These are phyloP conservation scores for Trypanosoma conorhini DNA, from an alignment of 208 protist species.

Conservation along the genomic window DNA sequence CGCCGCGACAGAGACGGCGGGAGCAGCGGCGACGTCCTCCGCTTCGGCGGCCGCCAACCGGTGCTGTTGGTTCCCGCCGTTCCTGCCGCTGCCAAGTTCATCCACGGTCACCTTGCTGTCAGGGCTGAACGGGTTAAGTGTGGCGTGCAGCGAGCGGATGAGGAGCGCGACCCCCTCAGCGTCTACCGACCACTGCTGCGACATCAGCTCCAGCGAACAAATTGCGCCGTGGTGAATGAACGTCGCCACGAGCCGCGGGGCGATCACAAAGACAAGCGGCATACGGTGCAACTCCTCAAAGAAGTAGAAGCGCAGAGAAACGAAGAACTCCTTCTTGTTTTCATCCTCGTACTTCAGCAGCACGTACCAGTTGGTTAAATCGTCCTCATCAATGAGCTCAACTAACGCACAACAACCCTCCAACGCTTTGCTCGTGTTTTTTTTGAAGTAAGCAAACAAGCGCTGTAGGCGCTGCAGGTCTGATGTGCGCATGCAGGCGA, in stretches of 20 bases:
- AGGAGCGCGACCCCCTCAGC: conserved; percentile 51
- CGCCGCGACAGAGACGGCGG: conserved; percentile 12
- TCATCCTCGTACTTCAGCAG: conserved; percentile 72
- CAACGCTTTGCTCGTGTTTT: conserved; percentile 39
- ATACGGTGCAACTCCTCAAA: conserved; percentile 48
- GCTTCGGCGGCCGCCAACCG: not conserved
- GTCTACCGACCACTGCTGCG: conserved; percentile 67
- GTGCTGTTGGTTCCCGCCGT: conserved; percentile 5
- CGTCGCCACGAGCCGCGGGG: conserved; percentile 65
- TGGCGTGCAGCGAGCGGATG: conserved; percentile 60
- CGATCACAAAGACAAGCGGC: conserved; percentile 80
- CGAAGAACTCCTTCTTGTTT: conserved; percentile 62
- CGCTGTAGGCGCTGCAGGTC: conserved; percentile 62
- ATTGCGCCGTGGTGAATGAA: conserved; percentile 87
- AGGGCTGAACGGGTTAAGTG: conserved; percentile 64
- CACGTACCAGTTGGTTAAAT: conserved; percentile 79
- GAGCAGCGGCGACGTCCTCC: not conserved
- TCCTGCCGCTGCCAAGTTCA: conserved; percentile 26
- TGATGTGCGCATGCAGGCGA: conserved; percentile 2
- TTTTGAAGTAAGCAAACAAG: conserved; percentile 52
- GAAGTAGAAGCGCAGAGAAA: conserved; percentile 67
- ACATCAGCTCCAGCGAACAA: conserved; percentile 87
- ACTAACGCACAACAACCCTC: conserved; percentile 29
- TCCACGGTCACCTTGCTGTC: conserved; percentile 58
- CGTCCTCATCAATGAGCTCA: conserved; percentile 75